Percentiles rank a stretch among this genome's conserved stretches.
These are phyloP conservation scores for Cladosporium sphaerospermum DNA, from an alignment of 2,329 filamentous ascomycete genomes.

Conservation along the genomic window DNA sequence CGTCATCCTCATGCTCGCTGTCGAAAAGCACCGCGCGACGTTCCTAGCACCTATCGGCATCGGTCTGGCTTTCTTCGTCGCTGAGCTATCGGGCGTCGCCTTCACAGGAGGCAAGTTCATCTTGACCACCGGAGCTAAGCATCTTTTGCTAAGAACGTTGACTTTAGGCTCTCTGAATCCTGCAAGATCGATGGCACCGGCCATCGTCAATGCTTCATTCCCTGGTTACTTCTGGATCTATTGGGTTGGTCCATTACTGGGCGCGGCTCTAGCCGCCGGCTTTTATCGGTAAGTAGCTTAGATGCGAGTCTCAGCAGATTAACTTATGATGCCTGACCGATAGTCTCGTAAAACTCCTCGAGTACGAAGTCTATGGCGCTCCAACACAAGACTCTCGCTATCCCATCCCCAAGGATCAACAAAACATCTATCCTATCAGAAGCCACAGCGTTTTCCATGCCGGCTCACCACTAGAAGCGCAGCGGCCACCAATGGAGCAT, in stretches of 20 bases:
- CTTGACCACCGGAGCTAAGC: background rate
- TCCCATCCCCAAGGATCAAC: background rate
- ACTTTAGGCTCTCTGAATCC: constrained; percentile 37
- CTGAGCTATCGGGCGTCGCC: constrained; percentile 20
- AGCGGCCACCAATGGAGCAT: background rate
- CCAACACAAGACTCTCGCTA: background rate
- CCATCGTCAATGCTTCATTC: constrained; percentile 30
- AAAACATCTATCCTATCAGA: background rate
- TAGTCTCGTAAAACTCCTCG: constrained; percentile 26
- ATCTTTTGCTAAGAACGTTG: background rate
- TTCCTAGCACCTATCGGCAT: constrained; percentile 24
- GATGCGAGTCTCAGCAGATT: background rate
- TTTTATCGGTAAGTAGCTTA: constrained; percentile 22
- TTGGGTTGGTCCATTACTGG: constrained; percentile 26
- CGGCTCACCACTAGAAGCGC: background rate
- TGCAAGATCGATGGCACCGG: constrained; percentile 39
- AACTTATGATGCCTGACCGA: constrained; percentile 17
- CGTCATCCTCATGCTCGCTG: constrained; percentile 31
- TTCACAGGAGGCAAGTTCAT: background rate
- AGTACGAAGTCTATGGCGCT: constrained; percentile 20
- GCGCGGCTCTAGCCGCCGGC: constrained; percentile 25
- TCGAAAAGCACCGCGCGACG: constrained; percentile 29
- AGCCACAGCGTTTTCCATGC: background rate
- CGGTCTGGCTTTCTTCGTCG: constrained; percentile 21
- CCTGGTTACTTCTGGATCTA: constrained; percentile 36